Conservation (phyloP, 2,329 filamentous ascomycete species). For the Fusarium tjaetaba region DNA sequence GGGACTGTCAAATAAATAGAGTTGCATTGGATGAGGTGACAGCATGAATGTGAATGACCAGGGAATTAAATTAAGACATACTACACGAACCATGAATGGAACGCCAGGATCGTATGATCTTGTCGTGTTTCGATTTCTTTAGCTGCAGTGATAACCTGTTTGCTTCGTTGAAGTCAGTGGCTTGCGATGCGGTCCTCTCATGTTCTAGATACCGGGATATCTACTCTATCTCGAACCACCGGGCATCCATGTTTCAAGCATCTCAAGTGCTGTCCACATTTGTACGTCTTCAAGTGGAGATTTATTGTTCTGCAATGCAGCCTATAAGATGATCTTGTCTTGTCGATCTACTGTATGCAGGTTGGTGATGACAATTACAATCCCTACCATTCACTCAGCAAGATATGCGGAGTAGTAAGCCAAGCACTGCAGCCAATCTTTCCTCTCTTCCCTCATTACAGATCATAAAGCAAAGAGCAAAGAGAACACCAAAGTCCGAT, state of each 20-base stretch:
- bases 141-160: neutral
- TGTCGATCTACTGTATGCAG: neutral
- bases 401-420: neutral
- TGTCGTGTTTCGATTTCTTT: neutral
- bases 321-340: neutral
- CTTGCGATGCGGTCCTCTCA: neutral
- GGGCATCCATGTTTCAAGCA: neutral
- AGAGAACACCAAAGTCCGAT: neutral
- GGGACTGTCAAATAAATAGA: constrained; percentile 1
- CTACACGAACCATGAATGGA: neutral
- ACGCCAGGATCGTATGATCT: neutral
- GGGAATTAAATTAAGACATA: neutral
- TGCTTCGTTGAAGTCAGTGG: neutral
- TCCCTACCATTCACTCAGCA: neutral
- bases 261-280: neutral
- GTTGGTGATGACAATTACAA: constrained; percentile 3
- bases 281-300: neutral
- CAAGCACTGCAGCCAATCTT: neutral
- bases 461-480: neutral
- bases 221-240: neutral
- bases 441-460: neutral
- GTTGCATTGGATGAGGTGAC: neutral
- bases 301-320: rapidly evolving
- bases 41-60: neutral
- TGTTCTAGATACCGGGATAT: neutral